These are phyloP conservation scores for Emericellopsis atlantica DNA, from an alignment of 2,329 filamentous ascomycete species.

Conservation along the genomic window DNA sequence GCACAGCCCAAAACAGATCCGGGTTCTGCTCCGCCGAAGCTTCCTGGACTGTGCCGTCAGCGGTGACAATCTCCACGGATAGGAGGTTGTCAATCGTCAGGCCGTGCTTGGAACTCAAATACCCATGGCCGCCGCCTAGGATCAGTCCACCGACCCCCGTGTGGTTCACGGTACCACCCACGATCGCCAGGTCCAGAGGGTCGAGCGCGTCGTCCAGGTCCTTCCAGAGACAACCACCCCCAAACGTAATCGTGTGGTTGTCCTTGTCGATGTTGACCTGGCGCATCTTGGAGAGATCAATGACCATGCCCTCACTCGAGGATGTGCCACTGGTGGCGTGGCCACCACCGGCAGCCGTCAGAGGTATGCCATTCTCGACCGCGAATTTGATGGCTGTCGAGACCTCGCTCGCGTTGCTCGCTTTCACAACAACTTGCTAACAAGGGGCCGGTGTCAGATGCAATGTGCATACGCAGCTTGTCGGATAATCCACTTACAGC, in stretches of 20 bases:
- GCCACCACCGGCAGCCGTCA: constrained; percentile 41
- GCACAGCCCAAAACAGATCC: constrained; percentile 5
- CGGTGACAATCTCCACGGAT: background rate
- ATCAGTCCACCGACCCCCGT: constrained; percentile 49
- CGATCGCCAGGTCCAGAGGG: constrained; percentile 39
- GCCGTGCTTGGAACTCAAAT: constrained; percentile 29
- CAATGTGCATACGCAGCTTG: too few species aligned
- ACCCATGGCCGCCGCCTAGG: constrained; percentile 46
- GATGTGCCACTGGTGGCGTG: constrained; percentile 40
- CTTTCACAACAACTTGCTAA: background rate
- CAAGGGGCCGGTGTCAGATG: background rate
- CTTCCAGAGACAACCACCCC: constrained; percentile 39
- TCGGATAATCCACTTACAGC: background rate
- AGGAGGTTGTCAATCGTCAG: background rate
- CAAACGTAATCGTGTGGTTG: constrained; percentile 29
- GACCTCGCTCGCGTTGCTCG: background rate
- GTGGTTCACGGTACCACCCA: constrained; percentile 50
- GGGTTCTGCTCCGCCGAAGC: background rate
- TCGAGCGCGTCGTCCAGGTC: constrained; percentile 40
- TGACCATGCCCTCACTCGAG: constrained; percentile 31
- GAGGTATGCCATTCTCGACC: constrained; percentile 26
- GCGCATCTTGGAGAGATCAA: constrained; percentile 39
- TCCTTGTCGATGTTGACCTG: constrained; percentile 31
- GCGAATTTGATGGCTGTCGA: constrained; percentile 18
- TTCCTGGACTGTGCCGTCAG: background rate